Percentiles rank a stretch among this genome's conserved stretches.
phyloP scores from a whole-genome alignment of 805 yeast species.

The Yarrowia hollandica region DNA sequence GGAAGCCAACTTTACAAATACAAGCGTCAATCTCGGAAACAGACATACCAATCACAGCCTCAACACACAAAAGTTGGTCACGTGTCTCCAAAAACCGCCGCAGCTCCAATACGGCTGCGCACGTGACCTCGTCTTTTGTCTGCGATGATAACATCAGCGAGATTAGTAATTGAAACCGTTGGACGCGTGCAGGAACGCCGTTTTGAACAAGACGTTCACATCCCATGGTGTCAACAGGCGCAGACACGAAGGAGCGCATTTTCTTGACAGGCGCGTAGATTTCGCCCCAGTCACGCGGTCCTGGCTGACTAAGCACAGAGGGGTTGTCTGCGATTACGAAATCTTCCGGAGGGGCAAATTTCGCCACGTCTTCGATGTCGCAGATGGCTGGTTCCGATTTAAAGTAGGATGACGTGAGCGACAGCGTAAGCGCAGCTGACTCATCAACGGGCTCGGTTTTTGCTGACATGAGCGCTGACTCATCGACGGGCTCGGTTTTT shows the following conservation, averaged over 20 bases:
- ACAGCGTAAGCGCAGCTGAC: too few relatives aligned
- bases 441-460: too few relatives aligned
- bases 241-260: slow-evolving; percentile 64
- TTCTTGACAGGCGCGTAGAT: slow-evolving; percentile 46
- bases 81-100: slow-evolving; percentile 53
- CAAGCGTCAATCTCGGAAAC: slow-evolving; percentile 61
- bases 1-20: slow-evolving; percentile 85
- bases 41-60: slow-evolving; percentile 35
- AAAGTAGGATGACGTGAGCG: not conserved
- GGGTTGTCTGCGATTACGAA: not conserved
- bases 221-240: slow-evolving; percentile 91
- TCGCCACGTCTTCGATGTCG: not conserved
- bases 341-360: not conserved
- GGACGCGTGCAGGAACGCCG: slow-evolving; percentile 40
- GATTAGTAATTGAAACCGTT: slow-evolving; percentile 71
- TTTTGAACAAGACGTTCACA: slow-evolving; percentile 60
- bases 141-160: slow-evolving; percentile 88
- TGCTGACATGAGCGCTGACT: not conserved
- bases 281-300: slow-evolving; percentile 38
- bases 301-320: slow-evolving; percentile 1
- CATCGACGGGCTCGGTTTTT: too few relatives aligned
- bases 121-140: slow-evolving; percentile 86
- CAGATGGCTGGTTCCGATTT: not conserved
- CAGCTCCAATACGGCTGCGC: slow-evolving; percentile 63
- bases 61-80: slow-evolving; percentile 41